phyloP scores from a whole-genome alignment of 1,284 basidiomycete genomes.

The Rhodotorula sp. region DNA sequence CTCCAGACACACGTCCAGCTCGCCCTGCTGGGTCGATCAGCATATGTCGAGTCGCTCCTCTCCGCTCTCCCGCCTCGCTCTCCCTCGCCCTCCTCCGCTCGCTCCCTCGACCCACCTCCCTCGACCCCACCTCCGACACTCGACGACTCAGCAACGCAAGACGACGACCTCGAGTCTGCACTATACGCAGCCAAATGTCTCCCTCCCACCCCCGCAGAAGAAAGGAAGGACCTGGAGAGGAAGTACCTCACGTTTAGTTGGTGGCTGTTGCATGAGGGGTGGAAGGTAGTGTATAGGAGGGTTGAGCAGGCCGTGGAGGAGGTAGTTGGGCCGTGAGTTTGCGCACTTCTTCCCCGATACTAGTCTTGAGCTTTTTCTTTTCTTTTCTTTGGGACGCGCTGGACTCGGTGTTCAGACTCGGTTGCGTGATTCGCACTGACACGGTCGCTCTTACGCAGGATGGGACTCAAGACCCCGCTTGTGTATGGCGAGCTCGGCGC shows the following conservation, averaged over 20 bases:
- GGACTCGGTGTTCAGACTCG: background rate
- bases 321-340: conserved; percentile 69
- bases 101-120: background rate
- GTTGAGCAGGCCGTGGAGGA: conserved; percentile 72
- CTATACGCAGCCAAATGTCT: conserved; percentile 40
- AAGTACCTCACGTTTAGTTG: conserved; percentile 81
- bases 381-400: too few species aligned
- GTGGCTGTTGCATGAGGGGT: conserved; percentile 87
- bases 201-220: conserved; percentile 35
- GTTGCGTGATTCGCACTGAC: background rate
- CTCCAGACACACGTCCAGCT: conserved; percentile 80
- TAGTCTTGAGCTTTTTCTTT: background rate
- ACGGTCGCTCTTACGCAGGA: conserved; percentile 52
- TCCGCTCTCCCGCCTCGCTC: conserved; percentile 19
- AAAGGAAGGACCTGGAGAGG: conserved; percentile 61
- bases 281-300: conserved; percentile 72
- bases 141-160: background rate
- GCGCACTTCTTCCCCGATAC: background rate
- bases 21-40: conserved; percentile 73
- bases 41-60: conserved; percentile 71
- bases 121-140: background rate
- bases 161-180: conserved; percentile 38
- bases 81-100: conserved; percentile 61
- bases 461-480: conserved; percentile 73
- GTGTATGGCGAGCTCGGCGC: conserved; percentile 64